Evolutionary conservation across 208 protist genomes (phyloP).

Genomic region (Leishmania mexicana): DNA sequence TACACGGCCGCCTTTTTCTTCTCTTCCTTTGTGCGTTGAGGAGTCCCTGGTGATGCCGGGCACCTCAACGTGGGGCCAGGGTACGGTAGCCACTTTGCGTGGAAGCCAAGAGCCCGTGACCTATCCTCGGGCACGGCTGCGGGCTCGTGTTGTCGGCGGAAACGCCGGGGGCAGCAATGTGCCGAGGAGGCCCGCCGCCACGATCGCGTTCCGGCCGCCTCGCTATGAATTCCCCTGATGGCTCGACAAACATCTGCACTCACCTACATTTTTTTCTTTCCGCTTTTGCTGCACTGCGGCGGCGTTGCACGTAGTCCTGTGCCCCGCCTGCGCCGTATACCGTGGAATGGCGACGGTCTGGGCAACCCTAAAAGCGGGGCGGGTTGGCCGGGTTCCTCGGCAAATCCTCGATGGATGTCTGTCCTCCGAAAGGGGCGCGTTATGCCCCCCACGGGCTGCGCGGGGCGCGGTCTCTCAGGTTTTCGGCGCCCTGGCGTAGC

Average conservation of each 20-base stretch:
- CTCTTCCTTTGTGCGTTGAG: background rate
- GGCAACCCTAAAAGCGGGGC: background rate
- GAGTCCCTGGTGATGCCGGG: background rate
- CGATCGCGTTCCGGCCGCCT: background rate
- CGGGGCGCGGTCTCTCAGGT: too few species aligned
- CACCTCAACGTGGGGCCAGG: background rate
- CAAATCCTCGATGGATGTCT: background rate
- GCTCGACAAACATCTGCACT: background rate
- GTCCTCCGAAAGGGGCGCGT: background rate
- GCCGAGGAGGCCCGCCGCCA: background rate
- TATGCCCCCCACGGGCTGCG: background rate
- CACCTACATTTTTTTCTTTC: background rate
- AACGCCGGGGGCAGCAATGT: background rate
- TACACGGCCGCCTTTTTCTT: background rate
- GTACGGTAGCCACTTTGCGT: background rate
- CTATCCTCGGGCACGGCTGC: background rate
- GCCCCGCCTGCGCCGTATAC: background rate
- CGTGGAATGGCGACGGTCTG: background rate
- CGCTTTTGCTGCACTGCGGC: background rate
- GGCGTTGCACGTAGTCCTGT: background rate
- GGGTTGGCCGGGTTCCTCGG: background rate
- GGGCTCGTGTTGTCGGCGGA: background rate
- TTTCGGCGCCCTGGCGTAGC: too few species aligned
- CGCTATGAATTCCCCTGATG: background rate
- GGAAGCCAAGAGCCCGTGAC: background rate